A percentile compares a stretch with the other conserved stretches of the same genome.
Evolutionary conservation across 1,284 basidiomycete species (phyloP).

Genomic region (Blastosporella zonata): DNA sequence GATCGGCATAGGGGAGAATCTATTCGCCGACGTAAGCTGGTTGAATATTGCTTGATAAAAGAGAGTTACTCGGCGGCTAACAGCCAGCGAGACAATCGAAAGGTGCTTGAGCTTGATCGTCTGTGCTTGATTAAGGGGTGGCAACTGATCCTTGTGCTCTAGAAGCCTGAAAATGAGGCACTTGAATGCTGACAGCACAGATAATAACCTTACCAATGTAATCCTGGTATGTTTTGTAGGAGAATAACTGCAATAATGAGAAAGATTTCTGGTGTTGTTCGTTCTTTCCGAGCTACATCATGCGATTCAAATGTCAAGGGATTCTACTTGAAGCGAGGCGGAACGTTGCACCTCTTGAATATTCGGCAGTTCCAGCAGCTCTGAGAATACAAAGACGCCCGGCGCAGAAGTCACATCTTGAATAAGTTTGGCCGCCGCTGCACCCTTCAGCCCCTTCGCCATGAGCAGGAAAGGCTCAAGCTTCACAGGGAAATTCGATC

Average conservation of each 20-base stretch:
- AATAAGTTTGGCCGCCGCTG: slow-evolving; percentile 86
- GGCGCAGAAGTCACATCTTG: slow-evolving; percentile 84
- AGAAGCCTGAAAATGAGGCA: neutral
- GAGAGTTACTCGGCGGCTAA: slow-evolving; percentile 64
- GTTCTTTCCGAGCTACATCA: slow-evolving; percentile 56
- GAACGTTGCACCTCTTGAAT: slow-evolving; percentile 67
- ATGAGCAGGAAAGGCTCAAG: slow-evolving; percentile 89
- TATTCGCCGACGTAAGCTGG: slow-evolving; percentile 26
- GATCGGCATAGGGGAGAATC: slow-evolving; percentile 72
- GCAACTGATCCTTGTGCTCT: slow-evolving; percentile 67
- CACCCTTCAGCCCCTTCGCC: slow-evolving; percentile 86
- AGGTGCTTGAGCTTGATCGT: slow-evolving; percentile 88
- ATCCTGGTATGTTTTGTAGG: slow-evolving; percentile 82
- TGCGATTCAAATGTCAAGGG: neutral
- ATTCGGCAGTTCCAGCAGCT: slow-evolving; percentile 78
- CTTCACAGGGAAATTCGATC: slow-evolving; percentile 50
- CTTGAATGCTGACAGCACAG: neutral
- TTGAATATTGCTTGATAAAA: neutral
- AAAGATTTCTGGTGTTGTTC: slow-evolving; percentile 61
- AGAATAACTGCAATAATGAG: slow-evolving; percentile 78
- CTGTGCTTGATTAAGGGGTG: slow-evolving; percentile 70
- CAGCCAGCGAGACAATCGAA: slow-evolving; percentile 80
- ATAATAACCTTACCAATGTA: slow-evolving; percentile 53
- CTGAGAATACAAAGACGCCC: slow-evolving; percentile 88
- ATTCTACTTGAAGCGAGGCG: neutral